Base-by-base conservation (phyloP, 2,329 filamentous ascomycete genomes). In the Neurospora sp. region DNA sequence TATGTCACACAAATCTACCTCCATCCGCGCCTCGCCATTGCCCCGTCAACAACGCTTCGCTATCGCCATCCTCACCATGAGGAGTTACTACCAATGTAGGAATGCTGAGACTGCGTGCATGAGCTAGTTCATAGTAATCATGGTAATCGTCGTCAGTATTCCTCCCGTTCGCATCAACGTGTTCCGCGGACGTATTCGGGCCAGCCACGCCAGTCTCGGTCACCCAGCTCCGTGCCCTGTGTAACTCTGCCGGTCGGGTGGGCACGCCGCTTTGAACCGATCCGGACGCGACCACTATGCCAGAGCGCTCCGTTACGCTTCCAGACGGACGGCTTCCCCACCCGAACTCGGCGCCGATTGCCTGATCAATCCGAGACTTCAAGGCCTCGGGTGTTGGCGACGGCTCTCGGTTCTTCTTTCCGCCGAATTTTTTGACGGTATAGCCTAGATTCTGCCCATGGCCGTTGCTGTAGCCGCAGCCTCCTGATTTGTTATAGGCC, bases 401-500 rank as follows among this genome's bases (percentile, higher is more conserved):
- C 28, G 70, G 67, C 46, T 72, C 38, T 15, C 62, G 76, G 70
- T 77, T 67, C 3, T 68, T 68, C 66, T 28, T 38, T 68, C 15
- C 67, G 13, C 33, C 33, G 17, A n/a, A n/a, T 38, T 38, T n/a
- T 13, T 46, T 15, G 15, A 43, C 38, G 62, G 62, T 7, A 66
- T 71, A 33, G 68, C 42, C 43, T 68, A 69, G 67, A 66, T 67
- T 42, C 6, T 9, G 70, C 70, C 23, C 67, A 15, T 23, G 38
- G 5, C 36, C 9, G 38, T 70, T 66, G 19, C 58, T 68, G 33
- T 68, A 70, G 15, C 36, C 9, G 8, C 62, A n/a, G 33, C 28
- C n/a, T 38, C 15, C 39, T 68, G 38, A 66, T 68, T 17, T 39
- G 76, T 86, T 84, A 71, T 80, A 78, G 9, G 84, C 81, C 46